Percentiles rank a stretch among this genome's conserved stretches.
Conservation (phyloP, 805 yeast genomes). For the Lipomyces oligophaga region DNA sequence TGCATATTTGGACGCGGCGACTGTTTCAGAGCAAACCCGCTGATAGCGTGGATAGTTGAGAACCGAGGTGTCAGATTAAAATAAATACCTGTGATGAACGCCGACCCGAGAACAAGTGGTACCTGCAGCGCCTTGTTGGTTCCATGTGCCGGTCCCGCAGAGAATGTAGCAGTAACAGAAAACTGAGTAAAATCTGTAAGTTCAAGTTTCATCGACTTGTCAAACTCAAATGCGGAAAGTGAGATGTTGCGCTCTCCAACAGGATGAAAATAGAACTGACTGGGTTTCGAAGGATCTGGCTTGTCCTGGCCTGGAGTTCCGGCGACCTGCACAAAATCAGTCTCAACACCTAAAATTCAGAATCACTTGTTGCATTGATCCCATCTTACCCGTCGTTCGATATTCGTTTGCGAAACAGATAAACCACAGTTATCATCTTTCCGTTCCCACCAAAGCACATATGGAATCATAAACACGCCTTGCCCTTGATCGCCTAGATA, state of each 20-base stretch:
- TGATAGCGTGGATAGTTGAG: conserved; percentile 52
- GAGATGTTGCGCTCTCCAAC: conserved; percentile 52
- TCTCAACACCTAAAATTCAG: too few relatives aligned
- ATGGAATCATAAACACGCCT: conserved; percentile 65
- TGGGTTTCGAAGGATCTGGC: conserved; percentile 40
- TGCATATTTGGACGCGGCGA: conserved; percentile 42
- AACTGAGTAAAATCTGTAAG: conserved; percentile 25
- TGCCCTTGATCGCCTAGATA: conserved; percentile 53
- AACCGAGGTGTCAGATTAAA: conserved; percentile 32
- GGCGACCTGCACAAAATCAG: conserved; percentile 32
- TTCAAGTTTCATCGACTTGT: conserved; percentile 35
- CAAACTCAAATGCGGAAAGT: conserved; percentile 53
- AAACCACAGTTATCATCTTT: conserved; percentile 43
- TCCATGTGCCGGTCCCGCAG: conserved; percentile 14
- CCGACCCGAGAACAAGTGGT: conserved; percentile 60
- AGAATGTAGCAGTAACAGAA: conserved; percentile 29
- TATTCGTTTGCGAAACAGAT: conserved; percentile 56
- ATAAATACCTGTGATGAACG: conserved; percentile 51
- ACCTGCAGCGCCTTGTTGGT: conserved; percentile 20
- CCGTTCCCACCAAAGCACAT: conserved; percentile 54
- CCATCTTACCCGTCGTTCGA: conserved; percentile 43
- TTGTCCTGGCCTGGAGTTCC: conserved; percentile 46
- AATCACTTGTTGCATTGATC: too few relatives aligned
- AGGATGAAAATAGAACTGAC: conserved; percentile 54
- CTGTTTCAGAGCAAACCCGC: conserved; percentile 43